Conservation (phyloP, 2,329 filamentous ascomycete species). For the Nothopassalora personata region DNA sequence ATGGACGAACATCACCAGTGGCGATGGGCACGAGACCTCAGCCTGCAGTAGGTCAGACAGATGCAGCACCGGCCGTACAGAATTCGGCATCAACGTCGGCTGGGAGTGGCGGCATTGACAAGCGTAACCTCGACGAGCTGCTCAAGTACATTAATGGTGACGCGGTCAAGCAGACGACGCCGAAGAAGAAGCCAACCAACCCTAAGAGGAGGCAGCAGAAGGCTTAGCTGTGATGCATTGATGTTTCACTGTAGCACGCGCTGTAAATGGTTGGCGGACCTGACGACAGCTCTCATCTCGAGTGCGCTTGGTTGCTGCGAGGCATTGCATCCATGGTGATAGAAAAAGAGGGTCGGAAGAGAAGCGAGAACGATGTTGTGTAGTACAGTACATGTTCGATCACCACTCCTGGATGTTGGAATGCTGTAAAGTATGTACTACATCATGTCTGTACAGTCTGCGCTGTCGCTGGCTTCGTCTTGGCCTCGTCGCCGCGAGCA, state of each 20-base stretch:
- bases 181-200: constrained; percentile 44
- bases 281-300: not conserved
- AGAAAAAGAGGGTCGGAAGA: not conserved
- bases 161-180: constrained; percentile 36
- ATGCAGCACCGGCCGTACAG: constrained; percentile 30
- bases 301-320: not conserved
- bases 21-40: constrained; percentile 56
- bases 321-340: not conserved
- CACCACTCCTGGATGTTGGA: constrained; percentile 5
- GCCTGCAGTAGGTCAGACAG: constrained; percentile 49
- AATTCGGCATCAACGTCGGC: constrained; percentile 6
- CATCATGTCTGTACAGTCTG: not conserved
- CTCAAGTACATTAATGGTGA: constrained; percentile 88
- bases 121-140: constrained; percentile 83
- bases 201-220: constrained; percentile 36
- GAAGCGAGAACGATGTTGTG: not conserved
- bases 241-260: not conserved
- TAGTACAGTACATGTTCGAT: not conserved
- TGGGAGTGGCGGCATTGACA: constrained; percentile 35
- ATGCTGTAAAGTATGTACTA: not conserved
- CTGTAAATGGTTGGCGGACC: not conserved
- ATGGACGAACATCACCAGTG: constrained; percentile 47
- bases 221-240: constrained; percentile 6
- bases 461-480: not conserved
- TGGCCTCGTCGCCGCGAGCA: not conserved